Base-by-base conservation (phyloP, 306 rosid genomes). In the Canavalia ensiformis region DNA sequence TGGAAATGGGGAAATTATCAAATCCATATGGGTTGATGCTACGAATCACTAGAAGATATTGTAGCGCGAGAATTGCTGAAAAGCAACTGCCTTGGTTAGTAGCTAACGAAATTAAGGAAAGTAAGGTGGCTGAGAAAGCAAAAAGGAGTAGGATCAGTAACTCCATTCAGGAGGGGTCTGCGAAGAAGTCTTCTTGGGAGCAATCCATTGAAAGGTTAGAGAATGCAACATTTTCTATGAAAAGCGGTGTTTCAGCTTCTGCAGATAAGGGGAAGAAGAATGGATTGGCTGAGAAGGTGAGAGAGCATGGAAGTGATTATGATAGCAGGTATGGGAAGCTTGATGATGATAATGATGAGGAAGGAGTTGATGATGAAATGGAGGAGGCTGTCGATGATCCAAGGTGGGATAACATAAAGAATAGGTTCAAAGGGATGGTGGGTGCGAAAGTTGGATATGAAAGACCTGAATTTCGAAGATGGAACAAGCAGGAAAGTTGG, bases 401-500 rank as follows among this genome's bases (percentile, higher is more conserved):
- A 9, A 95, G 98, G 89, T 95, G 99, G 99, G 89, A 91, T 81
- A 88, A 82, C 68, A 90, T 91, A 66, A 90, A 85, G 80, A 79
- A 69, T 76, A 90, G 82, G 83, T 89, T 82, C 84, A 82, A 60
- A 75, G 88, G 94, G 84, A 60, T 81, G 85, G 89, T 59, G 68
- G 84, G 89, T 37, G 88, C 29, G 59, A 86, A 45, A 79, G 87
- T 71, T 68, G 88, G 87, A 76, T 35, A 4, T 1, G 94, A 87
- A 86, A 91, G 81, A 83, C 92, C 92, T 13, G 96, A 93, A 82
- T 68, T 75, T 78, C 84, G 84, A 72, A 89, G 93, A 81, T 95
- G 97, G 97, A 81, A 91, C 50, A 89, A 80, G 85, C 88, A 93
- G 66, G 99, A 93, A 68, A 88, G 52, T 79, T 95, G 97, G 98